phyloP scores from a whole-genome alignment of 2,329 filamentous ascomycete genomes.

The Pyricularia sp. region DNA sequence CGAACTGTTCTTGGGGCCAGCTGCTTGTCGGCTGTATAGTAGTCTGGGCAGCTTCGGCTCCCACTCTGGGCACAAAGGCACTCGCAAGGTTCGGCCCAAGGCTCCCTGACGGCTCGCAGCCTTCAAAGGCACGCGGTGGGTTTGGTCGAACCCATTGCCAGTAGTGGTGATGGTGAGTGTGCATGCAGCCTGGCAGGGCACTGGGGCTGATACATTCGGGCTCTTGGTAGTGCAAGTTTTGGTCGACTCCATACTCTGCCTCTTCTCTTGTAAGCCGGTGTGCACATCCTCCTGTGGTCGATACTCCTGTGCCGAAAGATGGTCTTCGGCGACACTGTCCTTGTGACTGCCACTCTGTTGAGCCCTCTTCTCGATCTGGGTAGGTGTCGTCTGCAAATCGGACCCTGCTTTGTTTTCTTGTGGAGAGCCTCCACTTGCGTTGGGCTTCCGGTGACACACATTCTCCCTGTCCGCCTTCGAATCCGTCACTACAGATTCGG shows the following conservation, averaged over 20 bases:
- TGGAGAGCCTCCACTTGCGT: slow-evolving; percentile 5
- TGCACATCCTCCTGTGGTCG: neutral
- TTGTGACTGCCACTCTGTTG: neutral
- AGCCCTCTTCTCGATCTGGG: neutral
- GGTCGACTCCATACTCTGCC: neutral
- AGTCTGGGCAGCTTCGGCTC: neutral
- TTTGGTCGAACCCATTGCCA: slow-evolving; percentile 24
- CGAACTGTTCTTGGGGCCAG: slow-evolving; percentile 7
- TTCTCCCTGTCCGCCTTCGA: neutral
- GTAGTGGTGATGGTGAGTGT: slow-evolving; percentile 55
- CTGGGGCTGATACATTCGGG: neutral
- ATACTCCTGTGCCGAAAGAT: neutral
- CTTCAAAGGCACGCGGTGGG: neutral
- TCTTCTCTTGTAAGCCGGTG: neutral
- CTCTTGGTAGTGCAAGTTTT: neutral
- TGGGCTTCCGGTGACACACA: neutral
- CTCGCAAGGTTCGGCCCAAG: neutral
- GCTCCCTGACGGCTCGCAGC: neutral
- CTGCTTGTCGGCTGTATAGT: slow-evolving; percentile 5
- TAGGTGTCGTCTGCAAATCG: neutral
- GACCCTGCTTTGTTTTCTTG: neutral
- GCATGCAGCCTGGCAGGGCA: slow-evolving; percentile 30
- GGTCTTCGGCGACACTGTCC: neutral
- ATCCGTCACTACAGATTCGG: neutral
- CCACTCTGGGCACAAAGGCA: neutral